Conservation (phyloP, 192 early-diverging fungal genomes). For the Geranomyces variabilis region DNA sequence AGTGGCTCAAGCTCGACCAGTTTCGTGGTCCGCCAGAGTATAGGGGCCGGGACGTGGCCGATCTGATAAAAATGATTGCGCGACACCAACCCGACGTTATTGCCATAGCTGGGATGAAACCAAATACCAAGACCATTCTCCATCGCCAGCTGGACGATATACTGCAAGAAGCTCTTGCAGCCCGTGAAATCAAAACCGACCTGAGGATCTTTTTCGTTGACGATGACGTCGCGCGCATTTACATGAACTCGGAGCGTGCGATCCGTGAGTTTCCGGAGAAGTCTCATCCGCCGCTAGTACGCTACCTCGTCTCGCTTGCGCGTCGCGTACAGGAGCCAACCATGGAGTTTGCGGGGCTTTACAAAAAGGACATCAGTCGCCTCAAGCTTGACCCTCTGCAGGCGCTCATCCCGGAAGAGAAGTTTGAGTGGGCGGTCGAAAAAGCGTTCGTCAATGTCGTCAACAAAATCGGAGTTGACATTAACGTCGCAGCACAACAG, state of each 20-base stretch:
- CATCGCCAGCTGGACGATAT: constrained; percentile 65
- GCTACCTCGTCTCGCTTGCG: constrained; percentile 86
- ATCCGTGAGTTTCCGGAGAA: constrained; percentile 68
- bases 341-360: constrained; percentile 77
- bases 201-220: constrained; percentile 69
- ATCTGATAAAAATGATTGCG: constrained; percentile 4
- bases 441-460: constrained; percentile 87
- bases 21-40: constrained; percentile 45
- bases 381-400: constrained; percentile 79
- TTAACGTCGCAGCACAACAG: constrained; percentile 74
- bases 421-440: constrained; percentile 70
- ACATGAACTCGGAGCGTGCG: constrained; percentile 77
- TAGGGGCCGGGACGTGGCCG: constrained; percentile 25
- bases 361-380: constrained; percentile 49
- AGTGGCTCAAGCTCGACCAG: constrained; percentile 64
- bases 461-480: constrained; percentile 82
- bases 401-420: constrained; percentile 68
- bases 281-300: constrained; percentile 63
- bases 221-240: constrained; percentile 88
- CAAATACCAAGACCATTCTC: constrained; percentile 71
- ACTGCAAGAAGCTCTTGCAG: constrained; percentile 15
- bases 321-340: constrained; percentile 84
- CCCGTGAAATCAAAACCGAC: constrained; percentile 12
- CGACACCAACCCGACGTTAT: constrained; percentile 71
- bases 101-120: constrained; percentile 77